Evolutionary conservation across 768 basidiomycete genomes (phyloP).

Genomic region (Serendipita sp.): DNA sequence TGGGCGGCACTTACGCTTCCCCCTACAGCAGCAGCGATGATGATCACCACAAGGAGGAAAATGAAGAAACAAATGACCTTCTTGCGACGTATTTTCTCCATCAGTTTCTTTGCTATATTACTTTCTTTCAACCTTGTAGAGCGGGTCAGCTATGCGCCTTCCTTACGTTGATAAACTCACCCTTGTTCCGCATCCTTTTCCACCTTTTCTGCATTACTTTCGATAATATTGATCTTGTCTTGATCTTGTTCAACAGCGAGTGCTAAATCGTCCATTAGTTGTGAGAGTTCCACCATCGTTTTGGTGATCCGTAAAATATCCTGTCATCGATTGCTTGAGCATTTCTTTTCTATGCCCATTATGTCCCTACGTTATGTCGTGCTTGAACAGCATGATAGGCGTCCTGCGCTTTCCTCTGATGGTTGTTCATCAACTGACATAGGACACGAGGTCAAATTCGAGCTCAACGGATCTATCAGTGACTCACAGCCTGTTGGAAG

Average conservation of each 20-base stretch:
- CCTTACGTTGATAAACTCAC: constrained; percentile 13
- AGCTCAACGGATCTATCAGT: neutral
- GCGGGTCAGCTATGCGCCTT: neutral
- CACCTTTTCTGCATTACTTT: constrained; percentile 24
- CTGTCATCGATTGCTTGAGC: neutral
- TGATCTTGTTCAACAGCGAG: constrained; percentile 31
- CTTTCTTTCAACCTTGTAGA: constrained; percentile 22
- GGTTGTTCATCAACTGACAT: constrained; percentile 25
- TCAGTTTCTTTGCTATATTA: constrained; percentile 23
- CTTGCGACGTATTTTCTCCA: constrained; percentile 10
- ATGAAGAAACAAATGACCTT: neutral
- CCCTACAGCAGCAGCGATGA: neutral
- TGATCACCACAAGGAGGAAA: neutral
- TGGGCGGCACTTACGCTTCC: neutral
- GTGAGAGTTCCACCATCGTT: constrained; percentile 31
- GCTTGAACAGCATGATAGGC: constrained; percentile 31
- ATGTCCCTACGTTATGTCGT: constrained; percentile 19
- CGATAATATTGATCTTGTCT: constrained; percentile 26
- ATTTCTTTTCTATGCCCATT: neutral
- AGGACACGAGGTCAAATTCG: neutral
- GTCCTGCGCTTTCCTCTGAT: constrained; percentile 27
- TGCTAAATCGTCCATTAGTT: constrained; percentile 33
- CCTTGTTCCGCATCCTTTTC: constrained; percentile 27
- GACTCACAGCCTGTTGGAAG: constrained; percentile 21
- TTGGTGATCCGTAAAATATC: constrained; percentile 32